Evolutionary conservation across 208 protist genomes (phyloP).

Genomic region (Baffinella frigidus): DNA sequence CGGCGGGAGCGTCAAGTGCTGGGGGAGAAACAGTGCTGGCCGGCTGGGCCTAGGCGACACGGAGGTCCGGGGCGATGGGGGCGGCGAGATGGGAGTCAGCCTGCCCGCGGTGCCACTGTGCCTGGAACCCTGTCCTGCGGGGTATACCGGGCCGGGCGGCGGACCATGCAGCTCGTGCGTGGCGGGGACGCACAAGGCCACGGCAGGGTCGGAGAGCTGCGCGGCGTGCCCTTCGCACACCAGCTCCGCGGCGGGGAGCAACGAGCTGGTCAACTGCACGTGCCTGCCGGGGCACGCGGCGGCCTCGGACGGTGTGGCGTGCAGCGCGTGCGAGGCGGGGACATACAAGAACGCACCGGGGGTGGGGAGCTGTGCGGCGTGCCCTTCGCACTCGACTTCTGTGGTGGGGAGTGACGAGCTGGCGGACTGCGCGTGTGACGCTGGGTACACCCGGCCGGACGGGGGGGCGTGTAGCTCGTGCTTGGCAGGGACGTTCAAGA

Average conservation of each 20-base stretch:
- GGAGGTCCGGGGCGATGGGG: no score
- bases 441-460: not conserved
- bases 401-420: not conserved
- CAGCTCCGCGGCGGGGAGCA: not conserved
- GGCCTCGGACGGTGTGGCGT: not conserved
- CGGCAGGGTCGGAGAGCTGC: not conserved
- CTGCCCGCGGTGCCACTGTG: no score
- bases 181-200: not conserved
- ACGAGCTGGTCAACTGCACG: not conserved
- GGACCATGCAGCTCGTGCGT: not conserved
- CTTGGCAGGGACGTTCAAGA: not conserved
- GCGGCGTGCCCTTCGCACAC: not conserved
- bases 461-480: slow-evolving; percentile 21
- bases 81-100: no score
- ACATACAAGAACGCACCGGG: slow-evolving; percentile 13
- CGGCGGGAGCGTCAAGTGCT: no score
- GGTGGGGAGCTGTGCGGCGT: not conserved
- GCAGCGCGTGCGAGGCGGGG: not conserved
- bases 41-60: no score
- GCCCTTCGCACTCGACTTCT: not conserved
- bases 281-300: not conserved
- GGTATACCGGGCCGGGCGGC: not conserved
- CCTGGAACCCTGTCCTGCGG: not conserved
- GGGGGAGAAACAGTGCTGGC: no score
- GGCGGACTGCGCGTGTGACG: not conserved